Evolutionary conservation across 78 protist genomes (phyloP).

Genomic region (Abeoforma whisleri): DNA sequence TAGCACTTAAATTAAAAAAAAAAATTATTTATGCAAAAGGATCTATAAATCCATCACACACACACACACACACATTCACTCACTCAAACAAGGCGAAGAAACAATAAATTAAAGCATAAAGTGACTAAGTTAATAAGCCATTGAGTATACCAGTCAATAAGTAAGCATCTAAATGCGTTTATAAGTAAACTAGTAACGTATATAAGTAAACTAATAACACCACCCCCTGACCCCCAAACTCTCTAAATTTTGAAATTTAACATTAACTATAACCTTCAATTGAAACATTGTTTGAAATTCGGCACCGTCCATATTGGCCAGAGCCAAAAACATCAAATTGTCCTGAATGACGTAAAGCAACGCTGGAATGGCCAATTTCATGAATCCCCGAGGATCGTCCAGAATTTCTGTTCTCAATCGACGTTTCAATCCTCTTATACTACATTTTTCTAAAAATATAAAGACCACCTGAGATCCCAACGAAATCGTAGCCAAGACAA

Average conservation of each 20-base stretch:
- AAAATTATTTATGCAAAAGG: neutral
- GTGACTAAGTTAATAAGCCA: too few relatives aligned
- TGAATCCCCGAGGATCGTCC: neutral
- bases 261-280: neutral
- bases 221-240: slow-evolving; percentile 1
- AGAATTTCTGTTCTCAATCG: neutral
- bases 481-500: too few relatives aligned
- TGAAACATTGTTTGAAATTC: slow-evolving; percentile 15
- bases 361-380: neutral
- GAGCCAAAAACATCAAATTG: slow-evolving; percentile 19
- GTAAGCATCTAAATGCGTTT: too few relatives aligned
- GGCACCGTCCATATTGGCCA: slow-evolving; percentile 1
- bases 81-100: neutral
- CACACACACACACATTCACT: neutral
- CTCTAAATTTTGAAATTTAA: neutral
- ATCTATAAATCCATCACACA: neutral
- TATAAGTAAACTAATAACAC: too few relatives aligned
- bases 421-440: neutral
- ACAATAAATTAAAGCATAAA: too few relatives aligned
- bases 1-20: neutral
- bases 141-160: too few relatives aligned
- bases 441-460: neutral
- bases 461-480: too few relatives aligned
- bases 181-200: too few relatives aligned
- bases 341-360: slow-evolving; percentile 17